A percentile compares a stretch with the other conserved stretches of the same genome.
phyloP scores from a whole-genome alignment of 805 yeast genomes.

The Schizosaccharomyces octosporus region DNA sequence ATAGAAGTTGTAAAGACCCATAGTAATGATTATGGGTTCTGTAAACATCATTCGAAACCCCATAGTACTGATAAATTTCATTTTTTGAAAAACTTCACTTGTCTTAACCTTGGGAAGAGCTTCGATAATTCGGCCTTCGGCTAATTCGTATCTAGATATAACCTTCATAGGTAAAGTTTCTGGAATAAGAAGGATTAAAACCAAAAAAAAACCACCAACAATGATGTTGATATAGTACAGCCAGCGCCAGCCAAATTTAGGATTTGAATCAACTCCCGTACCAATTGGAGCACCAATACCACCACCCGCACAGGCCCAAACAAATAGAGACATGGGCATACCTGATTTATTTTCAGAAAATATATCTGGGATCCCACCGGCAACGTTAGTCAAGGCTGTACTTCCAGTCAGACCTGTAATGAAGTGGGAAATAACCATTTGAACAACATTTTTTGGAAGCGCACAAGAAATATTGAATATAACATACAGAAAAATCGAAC shows the following conservation, averaged over 20 bases:
- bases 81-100: neutral
- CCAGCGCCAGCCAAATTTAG: slow-evolving; percentile 57
- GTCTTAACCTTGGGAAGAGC: neutral
- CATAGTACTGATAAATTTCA: slow-evolving; percentile 4
- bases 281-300: slow-evolving; percentile 45
- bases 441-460: neutral
- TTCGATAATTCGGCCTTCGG: neutral
- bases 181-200: slow-evolving; percentile 9
- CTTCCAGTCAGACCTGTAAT: neutral
- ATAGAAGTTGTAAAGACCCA: slow-evolving; percentile 16
- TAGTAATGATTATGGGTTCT: slow-evolving; percentile 17
- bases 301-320: slow-evolving; percentile 9
- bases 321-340: slow-evolving; percentile 43
- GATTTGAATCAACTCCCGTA: slow-evolving; percentile 21
- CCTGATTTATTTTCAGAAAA: slow-evolving; percentile 15
- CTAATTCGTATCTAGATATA: neutral
- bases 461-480: neutral
- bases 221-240: slow-evolving; percentile 45
- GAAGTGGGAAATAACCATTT: neutral
- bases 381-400: neutral
- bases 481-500: neutral
- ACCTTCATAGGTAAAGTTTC: slow-evolving; percentile 1
- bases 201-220: slow-evolving; percentile 21
- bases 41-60: slow-evolving; percentile 14
- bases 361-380: neutral